These are phyloP conservation scores for Annona squamosa DNA, from an alignment of 164 flowering plant species.

Conservation along the genomic window DNA sequence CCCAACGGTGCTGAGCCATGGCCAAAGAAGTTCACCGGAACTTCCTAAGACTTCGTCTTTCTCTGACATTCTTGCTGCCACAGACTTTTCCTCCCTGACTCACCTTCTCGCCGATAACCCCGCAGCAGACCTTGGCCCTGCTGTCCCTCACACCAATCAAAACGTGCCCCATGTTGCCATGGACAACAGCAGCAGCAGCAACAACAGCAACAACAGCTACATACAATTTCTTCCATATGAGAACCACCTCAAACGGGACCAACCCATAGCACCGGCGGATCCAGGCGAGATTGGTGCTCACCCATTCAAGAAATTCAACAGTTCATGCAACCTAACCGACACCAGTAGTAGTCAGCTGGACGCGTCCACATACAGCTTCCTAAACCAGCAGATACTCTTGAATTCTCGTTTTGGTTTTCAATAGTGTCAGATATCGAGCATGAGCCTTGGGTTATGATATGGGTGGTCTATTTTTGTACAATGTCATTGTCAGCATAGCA, in stretches of 20 bases:
- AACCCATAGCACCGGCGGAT: neutral
- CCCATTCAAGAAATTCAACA: conserved; percentile 13
- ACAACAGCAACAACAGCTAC: conserved; percentile 1
- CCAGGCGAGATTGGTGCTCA: neutral
- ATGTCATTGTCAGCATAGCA: too few relatives aligned
- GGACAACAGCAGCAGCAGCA: neutral
- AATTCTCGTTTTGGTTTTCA: conserved; percentile 9
- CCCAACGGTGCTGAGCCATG: neutral
- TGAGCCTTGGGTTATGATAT: too few relatives aligned
- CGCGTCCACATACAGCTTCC: conserved; percentile 4
- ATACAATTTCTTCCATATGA: neutral
- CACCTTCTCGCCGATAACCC: conserved; percentile 9
- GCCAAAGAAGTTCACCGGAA: neutral
- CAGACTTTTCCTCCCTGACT: conserved; percentile 11
- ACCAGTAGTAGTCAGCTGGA: conserved; percentile 6
- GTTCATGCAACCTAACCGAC: conserved; percentile 9
- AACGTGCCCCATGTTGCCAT: neutral
- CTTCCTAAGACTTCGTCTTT: conserved; percentile 13
- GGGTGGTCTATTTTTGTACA: too few relatives aligned
- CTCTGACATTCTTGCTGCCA: conserved; percentile 7
- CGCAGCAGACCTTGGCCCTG: neutral
- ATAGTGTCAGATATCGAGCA: neutral
- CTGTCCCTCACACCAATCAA: neutral
- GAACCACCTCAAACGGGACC: conserved; percentile 8
- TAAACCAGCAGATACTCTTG: conserved; percentile 8